These are phyloP conservation scores for Karstenula rhodostoma DNA, from an alignment of 2,329 filamentous ascomycete species.

Conservation along the genomic window DNA sequence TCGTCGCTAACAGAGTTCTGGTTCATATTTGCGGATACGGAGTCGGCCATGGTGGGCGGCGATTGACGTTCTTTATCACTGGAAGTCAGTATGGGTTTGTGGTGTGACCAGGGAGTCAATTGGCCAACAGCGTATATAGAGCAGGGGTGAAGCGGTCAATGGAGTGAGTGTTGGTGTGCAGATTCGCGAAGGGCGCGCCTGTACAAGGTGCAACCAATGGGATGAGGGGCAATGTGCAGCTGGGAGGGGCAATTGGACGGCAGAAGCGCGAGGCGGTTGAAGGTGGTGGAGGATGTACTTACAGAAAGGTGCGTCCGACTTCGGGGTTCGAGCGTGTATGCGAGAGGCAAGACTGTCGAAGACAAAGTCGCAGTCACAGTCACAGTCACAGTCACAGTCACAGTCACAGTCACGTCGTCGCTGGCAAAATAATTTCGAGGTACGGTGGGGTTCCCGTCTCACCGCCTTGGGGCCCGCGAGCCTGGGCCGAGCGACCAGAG, in stretches of 20 bases:
- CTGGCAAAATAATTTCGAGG: constrained; percentile 21
- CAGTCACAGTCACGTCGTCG: constrained; percentile 20
- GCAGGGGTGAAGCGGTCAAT: constrained; percentile 6
- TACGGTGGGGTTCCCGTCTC: constrained; percentile 13
- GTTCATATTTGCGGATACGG: constrained; percentile 36
- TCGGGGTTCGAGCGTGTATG: background rate
- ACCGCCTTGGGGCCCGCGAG: background rate
- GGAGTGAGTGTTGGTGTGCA: background rate
- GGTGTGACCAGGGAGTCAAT: background rate
- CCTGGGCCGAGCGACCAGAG: background rate
- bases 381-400: too few species aligned
- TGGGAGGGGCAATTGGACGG: constrained; percentile 4
- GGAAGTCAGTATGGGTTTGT: constrained; percentile 10
- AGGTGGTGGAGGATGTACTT: background rate
- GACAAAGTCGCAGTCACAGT: background rate
- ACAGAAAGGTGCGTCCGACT: background rate
- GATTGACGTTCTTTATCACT: constrained; percentile 17
- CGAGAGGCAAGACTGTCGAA: background rate
- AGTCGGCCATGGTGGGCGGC: constrained; percentile 19
- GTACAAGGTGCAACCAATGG: background rate
- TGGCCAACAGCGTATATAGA: background rate
- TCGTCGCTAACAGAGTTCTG: constrained; percentile 56
- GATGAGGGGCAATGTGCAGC: constrained; percentile 5
- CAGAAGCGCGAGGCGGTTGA: background rate
- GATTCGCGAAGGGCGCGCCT: constrained; percentile 1